A percentile compares a stretch with the other conserved stretches of the same genome.
Evolutionary conservation across 1,284 basidiomycete species (phyloP).

Genomic region (Fomitopsis schrenkii): DNA sequence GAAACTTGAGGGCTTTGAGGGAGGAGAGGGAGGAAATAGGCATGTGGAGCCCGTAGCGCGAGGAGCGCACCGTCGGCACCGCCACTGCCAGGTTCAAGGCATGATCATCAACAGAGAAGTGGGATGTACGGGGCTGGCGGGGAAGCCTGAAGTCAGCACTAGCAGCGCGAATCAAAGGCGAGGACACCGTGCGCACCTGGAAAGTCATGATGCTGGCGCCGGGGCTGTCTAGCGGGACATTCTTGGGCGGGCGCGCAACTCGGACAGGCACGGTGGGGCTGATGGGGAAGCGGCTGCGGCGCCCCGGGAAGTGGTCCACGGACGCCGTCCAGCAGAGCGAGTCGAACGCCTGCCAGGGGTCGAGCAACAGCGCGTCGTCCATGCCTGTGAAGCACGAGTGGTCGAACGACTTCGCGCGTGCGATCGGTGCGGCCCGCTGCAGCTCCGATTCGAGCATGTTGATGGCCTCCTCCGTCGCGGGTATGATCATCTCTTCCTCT

Average conservation of each 20-base stretch:
- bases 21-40: background rate
- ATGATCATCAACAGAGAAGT: slow-evolving; percentile 2
- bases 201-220: background rate
- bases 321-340: slow-evolving; percentile 12
- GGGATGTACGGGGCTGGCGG: background rate
- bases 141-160: background rate
- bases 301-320: background rate
- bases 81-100: background rate
- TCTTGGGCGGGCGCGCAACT: background rate
- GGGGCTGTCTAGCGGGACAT: background rate
- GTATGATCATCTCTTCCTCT: background rate
- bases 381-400: slow-evolving; percentile 11
- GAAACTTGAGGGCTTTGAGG: slow-evolving; percentile 4
- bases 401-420: slow-evolving; percentile 6
- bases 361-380: slow-evolving; percentile 14
- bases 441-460: slow-evolving; percentile 11
- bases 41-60: background rate
- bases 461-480: slow-evolving; percentile 3
- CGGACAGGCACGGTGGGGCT: background rate
- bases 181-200: slow-evolving; percentile 1
- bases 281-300: background rate
- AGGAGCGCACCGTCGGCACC: background rate
- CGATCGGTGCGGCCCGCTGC: slow-evolving; percentile 1
- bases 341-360: slow-evolving; percentile 16
- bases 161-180: background rate